Evolutionary conservation across 805 yeast genomes (phyloP), one percentile per base, ranked within the genome.

Genomic region (Lachancea nothofagi): DNA sequence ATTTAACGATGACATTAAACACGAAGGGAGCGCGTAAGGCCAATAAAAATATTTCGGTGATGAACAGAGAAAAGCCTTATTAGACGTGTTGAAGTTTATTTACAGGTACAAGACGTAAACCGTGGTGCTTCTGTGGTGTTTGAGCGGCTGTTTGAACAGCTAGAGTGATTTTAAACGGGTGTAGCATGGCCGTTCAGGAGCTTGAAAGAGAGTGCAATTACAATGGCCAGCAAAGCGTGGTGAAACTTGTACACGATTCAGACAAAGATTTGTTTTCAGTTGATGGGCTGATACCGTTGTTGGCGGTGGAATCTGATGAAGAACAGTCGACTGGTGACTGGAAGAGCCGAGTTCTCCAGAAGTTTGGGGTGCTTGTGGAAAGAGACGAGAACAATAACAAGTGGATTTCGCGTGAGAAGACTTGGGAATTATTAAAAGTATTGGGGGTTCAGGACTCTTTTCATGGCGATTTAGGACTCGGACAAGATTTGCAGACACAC

Each of bases 371-470:
- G 12, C 38, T 50, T 17, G 55, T 55, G 10, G 59, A 55, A 17
- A 54, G 57, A 7, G 55, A 54, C 38, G 43, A 42, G 7, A 48
- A 43, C 14, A 60, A 57, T 9, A 46, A 48, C 12, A 50, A 52
- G 45, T 57, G 62, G 64, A 57, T 58, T 22, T 51, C 58, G 7
- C 40, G 47, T 4, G 57, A 50, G 5, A 57, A 58, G 38, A 54
- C 59, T 3, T 36, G 36, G 15, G 48, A 54, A 23, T 22, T 56
- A 19, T 31, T 55, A 31, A 43, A 47, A n/a, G 29, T 45, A 35
- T 37, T 55, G 14, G 40, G 47, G n/a, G 7, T 57, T 8, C 42
- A 38, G 8, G 45, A 47, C 17, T 20, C 46, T 26, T 56, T 53
- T 22, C 41, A 45, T 21, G 49, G 43, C 7, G 44, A 40, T 19